Base-by-base conservation (phyloP, 2,329 filamentous ascomycete genomes). In the Chaetomium sp. region DNA sequence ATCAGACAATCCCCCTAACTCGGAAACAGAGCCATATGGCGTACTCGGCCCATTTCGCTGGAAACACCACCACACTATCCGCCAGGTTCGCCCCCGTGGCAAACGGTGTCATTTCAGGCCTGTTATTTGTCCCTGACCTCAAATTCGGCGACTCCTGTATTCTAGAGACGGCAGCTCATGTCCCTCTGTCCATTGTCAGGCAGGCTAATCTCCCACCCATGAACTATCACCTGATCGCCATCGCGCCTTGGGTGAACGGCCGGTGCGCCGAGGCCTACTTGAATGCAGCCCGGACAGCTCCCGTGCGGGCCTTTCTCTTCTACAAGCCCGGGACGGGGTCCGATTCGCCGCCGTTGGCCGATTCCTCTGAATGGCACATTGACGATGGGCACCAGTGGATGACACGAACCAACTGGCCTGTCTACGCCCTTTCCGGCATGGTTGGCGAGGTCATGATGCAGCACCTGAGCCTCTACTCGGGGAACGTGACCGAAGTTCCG, bases 81-180 rank as follows among this genome's bases (percentile, higher is more conserved):
- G 86, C 84, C 35, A 90, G 87, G 66, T 87, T 86, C 74, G 82
- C 86, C 60, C 81, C 84, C 35, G 81, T 81, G 9, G 76, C 81
- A 47, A 85, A 88, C 68, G 84, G 84, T 62, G 80, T 86, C 61
- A 86, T 95, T 42, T 85, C 87, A 68, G 94, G 94, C 67, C 84
- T 97, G 19, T 83, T 98, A 64, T 98, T 95, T 75, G 90, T 96
- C 2, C 95, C 94, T 4, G 85, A 88, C 65, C 82, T 97, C 49
- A 74, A 78, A 6, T 63, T 73, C 12, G 75, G 81, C 63, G 83
- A 89, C 67, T 77, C 81, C 0, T 97, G 93, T 78, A 82, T 82
- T 73, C 79, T 86, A 19, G 77, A 84, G 55, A 86, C 89, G 50
- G 82, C 82, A 49, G 76, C 83, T n/a, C 87, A 89, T 70, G 83